These are phyloP conservation scores for Amylocystis lapponica DNA, from an alignment of 768 basidiomycete genomes.

Conservation along the genomic window DNA sequence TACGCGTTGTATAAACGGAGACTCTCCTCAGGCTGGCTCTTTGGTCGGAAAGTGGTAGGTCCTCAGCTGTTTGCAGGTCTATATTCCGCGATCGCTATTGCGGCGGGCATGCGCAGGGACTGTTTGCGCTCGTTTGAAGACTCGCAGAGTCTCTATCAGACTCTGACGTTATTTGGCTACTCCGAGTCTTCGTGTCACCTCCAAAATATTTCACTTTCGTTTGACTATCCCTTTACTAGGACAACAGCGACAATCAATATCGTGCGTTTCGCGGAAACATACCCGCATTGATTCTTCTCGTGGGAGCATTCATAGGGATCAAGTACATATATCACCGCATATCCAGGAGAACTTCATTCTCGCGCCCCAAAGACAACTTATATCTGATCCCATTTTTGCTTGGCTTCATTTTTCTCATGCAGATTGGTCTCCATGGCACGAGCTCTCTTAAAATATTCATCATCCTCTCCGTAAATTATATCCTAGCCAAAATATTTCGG, in stretches of 20 bases:
- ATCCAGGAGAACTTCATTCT: conserved; percentile 17
- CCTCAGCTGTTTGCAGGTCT: no score
- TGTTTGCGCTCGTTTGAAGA: no score
- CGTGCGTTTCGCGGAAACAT: conserved; percentile 81
- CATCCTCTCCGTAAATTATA: conserved; percentile 69
- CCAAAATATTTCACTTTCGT: no score
- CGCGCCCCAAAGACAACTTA: conserved; percentile 21
- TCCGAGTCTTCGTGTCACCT: no score
- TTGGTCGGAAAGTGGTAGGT: conserved; percentile 72
- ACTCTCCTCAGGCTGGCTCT: conserved; percentile 76
- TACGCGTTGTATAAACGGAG: conserved; percentile 51
- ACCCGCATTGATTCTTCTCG: conserved; percentile 50
- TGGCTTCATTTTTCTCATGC: conserved; percentile 55
- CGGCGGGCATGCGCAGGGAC: no score
- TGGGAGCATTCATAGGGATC: conserved; percentile 46
- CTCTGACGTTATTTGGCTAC: no score
- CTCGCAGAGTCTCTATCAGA: no score
- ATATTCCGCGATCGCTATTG: no score
- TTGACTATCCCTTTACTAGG: conserved; percentile 54
- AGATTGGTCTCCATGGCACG: conserved; percentile 75
- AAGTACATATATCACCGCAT: conserved; percentile 44
- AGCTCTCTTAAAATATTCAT: conserved; percentile 71
- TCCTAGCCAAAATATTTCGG: conserved; percentile 43
- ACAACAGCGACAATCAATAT: conserved; percentile 90
- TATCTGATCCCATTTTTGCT: conserved; percentile 53